Conservation (phyloP, 2,329 filamentous ascomycete genomes). For the Fusarium fracticaudum region DNA sequence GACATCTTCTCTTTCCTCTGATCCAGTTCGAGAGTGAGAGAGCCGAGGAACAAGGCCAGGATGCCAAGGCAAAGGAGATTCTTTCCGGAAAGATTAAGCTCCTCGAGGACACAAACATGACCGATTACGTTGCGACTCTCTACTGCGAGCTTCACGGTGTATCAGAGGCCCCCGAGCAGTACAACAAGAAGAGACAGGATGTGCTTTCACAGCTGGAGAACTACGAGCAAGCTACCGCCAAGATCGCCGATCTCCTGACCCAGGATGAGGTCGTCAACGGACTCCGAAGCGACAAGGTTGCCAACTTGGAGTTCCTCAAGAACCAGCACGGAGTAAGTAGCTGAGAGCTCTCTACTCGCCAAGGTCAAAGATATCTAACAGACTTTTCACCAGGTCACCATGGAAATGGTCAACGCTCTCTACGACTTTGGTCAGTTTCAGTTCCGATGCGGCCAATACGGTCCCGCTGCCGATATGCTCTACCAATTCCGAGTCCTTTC, state of each 20-base stretch:
- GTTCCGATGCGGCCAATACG: constrained; percentile 97
- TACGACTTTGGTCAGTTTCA: constrained; percentile 97
- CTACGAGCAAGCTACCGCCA: constrained; percentile 86
- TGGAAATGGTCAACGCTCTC: constrained; percentile 94
- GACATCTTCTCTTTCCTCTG: constrained; percentile 95
- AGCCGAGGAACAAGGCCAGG: constrained; percentile 77
- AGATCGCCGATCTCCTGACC: constrained; percentile 86
- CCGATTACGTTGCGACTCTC: constrained; percentile 92
- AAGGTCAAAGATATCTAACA: constrained; percentile 28
- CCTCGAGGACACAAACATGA: constrained; percentile 98
- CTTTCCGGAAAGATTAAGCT: constrained; percentile 91
- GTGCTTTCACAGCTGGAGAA: constrained; percentile 84
- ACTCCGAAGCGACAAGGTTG: constrained; percentile 94
- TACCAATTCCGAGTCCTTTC: constrained; percentile 98
- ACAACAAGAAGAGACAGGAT: constrained; percentile 87
- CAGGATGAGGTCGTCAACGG: constrained; percentile 91
- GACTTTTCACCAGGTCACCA: constrained; percentile 70
- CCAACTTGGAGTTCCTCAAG: constrained; percentile 98
- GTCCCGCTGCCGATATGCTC: constrained; percentile 86
- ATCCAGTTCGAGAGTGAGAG: constrained; percentile 89
- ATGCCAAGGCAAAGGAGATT: constrained; percentile 71
- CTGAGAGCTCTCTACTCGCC: not conserved
- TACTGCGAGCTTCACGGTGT: constrained; percentile 89
- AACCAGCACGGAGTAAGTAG: constrained; percentile 86
- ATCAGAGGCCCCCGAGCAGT: constrained; percentile 82